Percentiles rank a stretch among this genome's conserved stretches.
These are phyloP conservation scores for Knoxdaviesia capensis DNA, from an alignment of 2,329 filamentous ascomycete genomes.

Conservation along the genomic window DNA sequence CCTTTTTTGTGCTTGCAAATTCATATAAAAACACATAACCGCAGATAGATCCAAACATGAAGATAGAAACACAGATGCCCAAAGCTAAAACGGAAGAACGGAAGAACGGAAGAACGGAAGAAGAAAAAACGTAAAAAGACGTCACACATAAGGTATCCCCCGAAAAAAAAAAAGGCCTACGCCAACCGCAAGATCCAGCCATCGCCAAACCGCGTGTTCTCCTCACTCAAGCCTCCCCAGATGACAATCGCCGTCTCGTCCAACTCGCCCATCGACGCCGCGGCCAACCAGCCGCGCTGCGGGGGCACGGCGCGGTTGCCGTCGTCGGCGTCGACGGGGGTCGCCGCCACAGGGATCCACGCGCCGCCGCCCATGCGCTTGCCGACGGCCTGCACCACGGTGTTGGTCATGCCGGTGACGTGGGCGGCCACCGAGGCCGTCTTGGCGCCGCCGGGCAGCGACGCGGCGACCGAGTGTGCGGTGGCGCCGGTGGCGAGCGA, in stretches of 20 bases:
- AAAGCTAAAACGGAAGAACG: not conserved
- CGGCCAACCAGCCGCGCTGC: constrained; percentile 36
- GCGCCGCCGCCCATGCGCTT: constrained; percentile 34
- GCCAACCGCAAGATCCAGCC: constrained; percentile 43
- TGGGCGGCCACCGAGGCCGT: constrained; percentile 17
- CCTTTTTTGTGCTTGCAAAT: too few species aligned
- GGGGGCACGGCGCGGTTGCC: constrained; percentile 23
- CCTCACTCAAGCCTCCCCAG: constrained; percentile 36
- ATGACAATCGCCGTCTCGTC: constrained; percentile 39
- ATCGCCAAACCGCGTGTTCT: constrained; percentile 32
- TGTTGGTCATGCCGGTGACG: constrained; percentile 1
- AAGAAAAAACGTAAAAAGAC: constrained; percentile 2
- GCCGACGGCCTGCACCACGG: constrained; percentile 26
- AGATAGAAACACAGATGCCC: constrained; percentile 1
- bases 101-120: not conserved
- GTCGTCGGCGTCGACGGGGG: constrained; percentile 31
- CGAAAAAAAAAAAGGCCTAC: constrained; percentile 3
- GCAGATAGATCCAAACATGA: not conserved
- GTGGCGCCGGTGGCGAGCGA: constrained; percentile 32
- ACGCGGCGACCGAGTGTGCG: constrained; percentile 33
- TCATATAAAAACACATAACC: too few species aligned
- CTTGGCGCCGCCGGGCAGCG: constrained; percentile 28
- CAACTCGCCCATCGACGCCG: constrained; percentile 33
- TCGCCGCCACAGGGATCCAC: constrained; percentile 29
- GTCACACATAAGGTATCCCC: constrained; percentile 2